phyloP scores from a whole-genome alignment of 768 basidiomycete genomes.

The Boletales sp. region DNA sequence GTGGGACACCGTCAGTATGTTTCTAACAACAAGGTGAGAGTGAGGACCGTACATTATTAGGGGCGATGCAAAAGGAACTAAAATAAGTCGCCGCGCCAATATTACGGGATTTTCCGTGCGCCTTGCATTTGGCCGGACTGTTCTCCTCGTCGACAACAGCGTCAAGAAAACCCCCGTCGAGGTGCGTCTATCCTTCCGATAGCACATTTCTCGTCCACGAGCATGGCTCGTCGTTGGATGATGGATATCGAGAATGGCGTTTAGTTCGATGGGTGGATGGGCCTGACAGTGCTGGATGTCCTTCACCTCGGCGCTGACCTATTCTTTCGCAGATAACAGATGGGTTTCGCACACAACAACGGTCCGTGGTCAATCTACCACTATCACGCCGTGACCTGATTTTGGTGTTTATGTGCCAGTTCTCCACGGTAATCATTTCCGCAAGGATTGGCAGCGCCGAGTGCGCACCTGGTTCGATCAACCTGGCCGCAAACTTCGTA shows the following conservation, averaged over 20 bases:
- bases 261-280: constrained; percentile 21
- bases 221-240: neutral
- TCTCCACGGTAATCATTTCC: constrained; percentile 93
- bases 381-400: constrained; percentile 19
- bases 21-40: too few species aligned
- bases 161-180: constrained; percentile 32
- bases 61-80: neutral
- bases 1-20: too few species aligned
- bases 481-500: constrained; percentile 94
- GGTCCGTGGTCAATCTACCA: constrained; percentile 27
- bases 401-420: constrained; percentile 38
- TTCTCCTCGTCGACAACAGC: constrained; percentile 21
- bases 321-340: constrained; percentile 25
- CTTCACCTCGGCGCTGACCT: constrained; percentile 11
- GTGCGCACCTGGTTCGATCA: constrained; percentile 99
- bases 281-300: constrained; percentile 15
- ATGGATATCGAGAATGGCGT: neutral
- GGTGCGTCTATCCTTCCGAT: constrained; percentile 22
- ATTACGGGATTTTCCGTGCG: constrained; percentile 23
- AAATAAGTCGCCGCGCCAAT: constrained; percentile 30
- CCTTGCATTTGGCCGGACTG: neutral
- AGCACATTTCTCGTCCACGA: neutral
- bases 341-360: constrained; percentile 38
- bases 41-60: too few species aligned
- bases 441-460: constrained; percentile 98